Evolutionary conservation across 2,329 filamentous ascomycete genomes (phyloP).

Genomic region (Sarocladiaceae sp.): DNA sequence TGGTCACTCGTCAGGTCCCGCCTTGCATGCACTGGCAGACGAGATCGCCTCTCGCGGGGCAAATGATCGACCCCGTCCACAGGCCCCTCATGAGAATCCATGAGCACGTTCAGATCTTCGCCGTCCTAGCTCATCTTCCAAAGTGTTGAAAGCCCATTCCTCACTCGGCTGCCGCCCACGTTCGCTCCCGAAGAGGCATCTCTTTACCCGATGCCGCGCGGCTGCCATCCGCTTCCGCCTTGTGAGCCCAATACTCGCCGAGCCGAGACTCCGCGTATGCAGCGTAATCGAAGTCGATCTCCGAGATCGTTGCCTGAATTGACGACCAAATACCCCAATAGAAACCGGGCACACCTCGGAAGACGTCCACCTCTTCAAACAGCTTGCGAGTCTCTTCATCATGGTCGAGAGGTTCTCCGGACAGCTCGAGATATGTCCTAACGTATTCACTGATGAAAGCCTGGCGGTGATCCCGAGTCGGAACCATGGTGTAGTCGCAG

Average conservation of each 20-base stretch:
- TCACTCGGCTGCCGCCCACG: constrained; percentile 58
- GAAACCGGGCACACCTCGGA: constrained; percentile 85
- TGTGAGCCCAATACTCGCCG: constrained; percentile 92
- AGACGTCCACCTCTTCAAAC: constrained; percentile 77
- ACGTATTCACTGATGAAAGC: constrained; percentile 85
- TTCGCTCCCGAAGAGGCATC: constrained; percentile 69
- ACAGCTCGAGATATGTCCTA: constrained; percentile 60
- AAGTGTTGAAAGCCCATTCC: not conserved
- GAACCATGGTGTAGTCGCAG: constrained; percentile 82
- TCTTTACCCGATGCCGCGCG: constrained; percentile 49
- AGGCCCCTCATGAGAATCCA: not conserved
- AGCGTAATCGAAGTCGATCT: constrained; percentile 96
- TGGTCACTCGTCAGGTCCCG: too few species aligned
- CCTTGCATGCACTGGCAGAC: too few species aligned
- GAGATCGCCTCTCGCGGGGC: too few species aligned
- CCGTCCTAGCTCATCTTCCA: not conserved
- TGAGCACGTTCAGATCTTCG: not conserved
- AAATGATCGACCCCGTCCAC: not conserved
- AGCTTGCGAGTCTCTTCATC: constrained; percentile 65
- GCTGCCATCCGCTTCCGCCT: constrained; percentile 65
- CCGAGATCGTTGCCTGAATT: constrained; percentile 89
- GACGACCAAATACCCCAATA: constrained; percentile 92
- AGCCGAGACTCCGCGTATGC: constrained; percentile 82
- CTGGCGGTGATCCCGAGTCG: constrained; percentile 69
- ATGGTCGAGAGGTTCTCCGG: constrained; percentile 41